phyloP scores from a whole-genome alignment of 257 asterid genomes.

The Penstemon barbatus region DNA sequence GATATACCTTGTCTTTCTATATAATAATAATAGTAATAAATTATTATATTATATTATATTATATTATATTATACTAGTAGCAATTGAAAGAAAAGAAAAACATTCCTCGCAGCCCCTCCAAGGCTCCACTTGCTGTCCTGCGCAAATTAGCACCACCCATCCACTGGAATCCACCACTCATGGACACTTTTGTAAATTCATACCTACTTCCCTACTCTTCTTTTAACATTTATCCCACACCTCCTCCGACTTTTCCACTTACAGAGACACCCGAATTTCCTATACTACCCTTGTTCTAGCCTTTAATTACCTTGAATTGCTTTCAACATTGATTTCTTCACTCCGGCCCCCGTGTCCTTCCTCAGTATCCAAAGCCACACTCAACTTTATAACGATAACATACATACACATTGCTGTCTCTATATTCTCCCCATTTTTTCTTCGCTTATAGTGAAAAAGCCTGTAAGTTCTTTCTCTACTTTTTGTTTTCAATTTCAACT shows the following conservation, averaged over 20 bases:
- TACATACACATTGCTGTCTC: conserved; percentile 30
- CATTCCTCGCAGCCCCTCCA: not conserved
- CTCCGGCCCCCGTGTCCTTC: conserved; percentile 13
- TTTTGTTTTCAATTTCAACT: not conserved
- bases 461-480: conserved; percentile 27
- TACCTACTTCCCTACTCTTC: not conserved
- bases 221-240: not conserved
- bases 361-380: conserved; percentile 35
- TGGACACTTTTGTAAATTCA: not conserved
- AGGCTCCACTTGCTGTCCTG: not conserved
- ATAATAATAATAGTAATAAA: too few relatives aligned
- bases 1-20: too few relatives aligned
- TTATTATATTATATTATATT: too few relatives aligned
- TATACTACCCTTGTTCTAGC: conserved; percentile 13
- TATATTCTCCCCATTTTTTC: conserved; percentile 14
- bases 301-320: conserved; percentile 1
- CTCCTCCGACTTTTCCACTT: not conserved
- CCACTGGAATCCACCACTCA: not conserved
- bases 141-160: conserved; percentile 1
- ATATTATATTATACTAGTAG: too few relatives aligned
- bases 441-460: conserved; percentile 26
- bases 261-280: not conserved
- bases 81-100: too few relatives aligned
- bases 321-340: conserved; percentile 11
- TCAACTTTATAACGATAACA: too few relatives aligned